A percentile compares a stretch with the other conserved stretches of the same genome.
Evolutionary conservation across 768 basidiomycete genomes (phyloP).

Genomic region (Chiua virens): DNA sequence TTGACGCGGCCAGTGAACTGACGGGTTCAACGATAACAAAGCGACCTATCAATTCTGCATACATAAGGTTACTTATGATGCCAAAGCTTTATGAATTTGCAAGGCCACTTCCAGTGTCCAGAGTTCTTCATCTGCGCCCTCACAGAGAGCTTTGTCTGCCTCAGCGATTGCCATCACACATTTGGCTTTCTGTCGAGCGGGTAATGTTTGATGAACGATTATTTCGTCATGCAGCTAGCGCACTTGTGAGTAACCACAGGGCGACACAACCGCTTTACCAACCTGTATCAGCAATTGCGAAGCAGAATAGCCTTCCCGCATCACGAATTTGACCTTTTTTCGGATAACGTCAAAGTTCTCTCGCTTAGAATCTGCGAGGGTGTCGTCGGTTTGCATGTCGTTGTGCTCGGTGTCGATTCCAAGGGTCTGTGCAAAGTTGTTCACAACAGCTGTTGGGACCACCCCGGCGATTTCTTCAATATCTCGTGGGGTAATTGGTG

Average conservation of each 20-base stretch:
- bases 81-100: constrained; percentile 64
- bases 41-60: not conserved
- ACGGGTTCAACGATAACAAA: not conserved
- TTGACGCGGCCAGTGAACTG: too few species aligned
- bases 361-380: constrained; percentile 19
- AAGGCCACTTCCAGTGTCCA: constrained; percentile 92
- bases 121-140: constrained; percentile 96
- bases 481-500: constrained; percentile 69
- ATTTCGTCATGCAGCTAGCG: constrained; percentile 87
- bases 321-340: constrained; percentile 70
- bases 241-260: constrained; percentile 5
- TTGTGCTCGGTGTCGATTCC: constrained; percentile 65
- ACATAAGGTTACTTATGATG: constrained; percentile 7
- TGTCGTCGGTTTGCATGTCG: constrained; percentile 49
- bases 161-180: constrained; percentile 88
- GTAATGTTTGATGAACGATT: constrained; percentile 77
- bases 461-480: constrained; percentile 98
- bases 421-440: constrained; percentile 64
- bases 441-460: constrained; percentile 74
- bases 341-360: constrained; percentile 62
- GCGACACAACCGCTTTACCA: constrained; percentile 19
- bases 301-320: constrained; percentile 90
- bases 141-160: constrained; percentile 93
- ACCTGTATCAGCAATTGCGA: constrained; percentile 89
- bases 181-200: constrained; percentile 74